Base-by-base conservation (phyloP, 306 rosid species). In the Malus fusca region DNA sequence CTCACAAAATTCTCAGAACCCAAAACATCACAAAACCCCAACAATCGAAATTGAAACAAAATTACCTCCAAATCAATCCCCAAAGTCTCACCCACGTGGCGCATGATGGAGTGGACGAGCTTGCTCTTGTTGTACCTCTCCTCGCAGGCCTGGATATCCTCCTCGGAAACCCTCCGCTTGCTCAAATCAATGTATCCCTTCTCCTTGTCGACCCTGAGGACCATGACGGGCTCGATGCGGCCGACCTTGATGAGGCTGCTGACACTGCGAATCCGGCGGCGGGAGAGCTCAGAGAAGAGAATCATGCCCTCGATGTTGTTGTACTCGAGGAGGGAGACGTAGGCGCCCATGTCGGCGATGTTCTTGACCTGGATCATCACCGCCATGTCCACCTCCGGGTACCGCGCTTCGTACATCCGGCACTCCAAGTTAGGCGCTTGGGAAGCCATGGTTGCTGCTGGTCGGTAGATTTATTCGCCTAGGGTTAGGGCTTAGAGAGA, bases 241-340 rank as follows among this genome's bases (percentile, higher is more conserved):
- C 97, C 99, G 1, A 95, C 97, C 74, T 82, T 95, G 88, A 95
- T 89, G 46, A 92, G 84, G 46, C 97, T 90, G 78, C 97, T 92
- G 0, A 95, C 97, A 14, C 97, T 91, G 0, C 97, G 96, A 88
- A 95, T 95, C 26, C 99, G 95, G 25, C 99, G 97, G 66, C 97
- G 99, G 3, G 99, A 95, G 73, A 95, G 99, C 86, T 95, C 99
- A 0, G 97, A 90, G 89, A 92, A 90, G 66, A 95, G 80, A 77
- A 95, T 95, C 99, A 95, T 92, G 17, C 97, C 99, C 84, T 92
- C 97, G 86, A 92, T 92, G 89, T 95, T 89, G 85, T 92, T 95
- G 90, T 95, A 95, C 85, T 92, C 99, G 0, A 92, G 90, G 5
- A 95, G 93, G 3, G 99, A 92, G 5, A 95, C 99, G 88, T 95